Conservation (phyloP, 176 grass and related monocot genomes). For the Juncus inflexus region DNA sequence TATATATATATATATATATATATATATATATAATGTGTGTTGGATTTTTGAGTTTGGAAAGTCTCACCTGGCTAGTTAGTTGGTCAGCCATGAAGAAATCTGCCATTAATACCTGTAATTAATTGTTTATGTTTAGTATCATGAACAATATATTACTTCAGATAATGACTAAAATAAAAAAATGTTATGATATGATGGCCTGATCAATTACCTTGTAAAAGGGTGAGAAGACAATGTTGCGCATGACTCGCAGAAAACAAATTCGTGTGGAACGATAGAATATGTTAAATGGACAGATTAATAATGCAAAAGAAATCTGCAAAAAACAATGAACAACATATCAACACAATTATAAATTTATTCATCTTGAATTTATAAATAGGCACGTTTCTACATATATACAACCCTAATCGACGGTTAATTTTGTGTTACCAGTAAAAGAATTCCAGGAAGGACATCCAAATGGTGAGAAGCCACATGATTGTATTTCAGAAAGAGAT, state of each 20-base stretch:
- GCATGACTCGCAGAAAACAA: conserved; percentile 79
- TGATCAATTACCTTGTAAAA: conserved; percentile 57
- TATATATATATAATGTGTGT: too few species aligned
- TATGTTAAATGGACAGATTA: conserved; percentile 76
- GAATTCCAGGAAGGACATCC: conserved; percentile 56
- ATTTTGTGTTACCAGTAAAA: conserved; percentile 50
- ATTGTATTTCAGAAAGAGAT: conserved; percentile 60
- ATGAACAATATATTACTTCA: not conserved
- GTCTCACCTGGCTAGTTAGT: conserved; percentile 85
- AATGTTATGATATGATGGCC: not conserved
- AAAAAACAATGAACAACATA: conserved; percentile 7
- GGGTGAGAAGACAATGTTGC: conserved; percentile 81
- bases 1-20: not conserved
- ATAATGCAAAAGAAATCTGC: conserved; percentile 47
- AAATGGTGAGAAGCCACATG: conserved; percentile 31
- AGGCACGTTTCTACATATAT: not conserved
- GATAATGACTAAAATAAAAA: not conserved
- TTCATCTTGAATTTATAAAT: too few species aligned
- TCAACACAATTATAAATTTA: not conserved
- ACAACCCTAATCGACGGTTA: not conserved
- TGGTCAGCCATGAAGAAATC: conserved; percentile 99
- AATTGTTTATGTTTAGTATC: conserved; percentile 4
- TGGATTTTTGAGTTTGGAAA: not conserved
- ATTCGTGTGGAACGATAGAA: conserved; percentile 80
- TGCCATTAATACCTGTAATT: conserved; percentile 73